phyloP scores from a whole-genome alignment of 805 yeast species.

The Candida palmyrensis region DNA sequence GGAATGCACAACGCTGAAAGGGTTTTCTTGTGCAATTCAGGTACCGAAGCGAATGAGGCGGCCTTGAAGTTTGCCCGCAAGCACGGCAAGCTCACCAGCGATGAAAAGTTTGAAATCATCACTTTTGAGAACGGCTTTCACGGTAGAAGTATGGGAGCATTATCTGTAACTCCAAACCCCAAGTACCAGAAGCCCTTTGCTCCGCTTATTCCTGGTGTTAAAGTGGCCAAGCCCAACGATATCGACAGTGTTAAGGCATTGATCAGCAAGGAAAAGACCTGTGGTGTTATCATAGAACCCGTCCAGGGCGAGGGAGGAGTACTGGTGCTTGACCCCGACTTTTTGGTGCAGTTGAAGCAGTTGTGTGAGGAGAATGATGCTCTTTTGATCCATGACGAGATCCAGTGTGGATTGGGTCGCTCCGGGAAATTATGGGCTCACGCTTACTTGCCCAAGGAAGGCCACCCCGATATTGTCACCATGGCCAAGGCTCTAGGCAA shows the following conservation, averaged over 20 bases:
- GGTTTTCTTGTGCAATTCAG: slow-evolving; percentile 61
- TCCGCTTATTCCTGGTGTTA: slow-evolving; percentile 88
- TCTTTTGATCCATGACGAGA: slow-evolving; percentile 85
- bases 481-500: slow-evolving; percentile 96
- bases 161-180: slow-evolving; percentile 86
- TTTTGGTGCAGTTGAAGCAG: slow-evolving; percentile 58
- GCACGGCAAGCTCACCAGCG: slow-evolving; percentile 54
- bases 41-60: slow-evolving; percentile 57
- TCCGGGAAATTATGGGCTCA: slow-evolving; percentile 95
- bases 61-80: slow-evolving; percentile 70
- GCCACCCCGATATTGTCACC: slow-evolving; percentile 92
- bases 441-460: slow-evolving; percentile 61
- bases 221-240: slow-evolving; percentile 59
- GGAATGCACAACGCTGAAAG: slow-evolving; percentile 79
- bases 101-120: slow-evolving; percentile 66
- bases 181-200: slow-evolving; percentile 90
- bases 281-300: slow-evolving; percentile 95
- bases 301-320: slow-evolving; percentile 99
- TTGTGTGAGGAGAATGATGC: slow-evolving; percentile 68
- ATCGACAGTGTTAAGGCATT: slow-evolving; percentile 52
- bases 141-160: slow-evolving; percentile 92
- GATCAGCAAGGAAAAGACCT: slow-evolving; percentile 56
- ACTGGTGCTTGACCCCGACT: slow-evolving; percentile 58
- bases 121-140: slow-evolving; percentile 91
- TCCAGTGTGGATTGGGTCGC: slow-evolving; percentile 95